These are phyloP conservation scores for Castanopsis chinensis DNA, from an alignment of 306 rosid genomes.

Conservation along the genomic window DNA sequence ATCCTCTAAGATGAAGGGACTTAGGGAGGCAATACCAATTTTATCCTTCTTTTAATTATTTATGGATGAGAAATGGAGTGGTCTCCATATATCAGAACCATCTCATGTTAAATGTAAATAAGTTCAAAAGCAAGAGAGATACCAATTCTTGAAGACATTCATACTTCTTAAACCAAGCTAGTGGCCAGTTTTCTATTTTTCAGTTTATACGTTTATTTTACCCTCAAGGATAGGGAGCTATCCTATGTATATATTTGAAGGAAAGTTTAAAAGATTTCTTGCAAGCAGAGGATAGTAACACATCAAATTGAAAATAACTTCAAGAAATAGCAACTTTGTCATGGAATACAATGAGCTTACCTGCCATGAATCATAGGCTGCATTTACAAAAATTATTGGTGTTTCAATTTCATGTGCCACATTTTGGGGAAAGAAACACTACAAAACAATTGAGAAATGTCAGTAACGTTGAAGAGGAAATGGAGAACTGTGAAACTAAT, in stretches of 20 bases:
- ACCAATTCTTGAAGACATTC: neutral
- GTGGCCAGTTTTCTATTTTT: neutral
- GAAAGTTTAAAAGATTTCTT: neutral
- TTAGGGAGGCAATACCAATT: too few species aligned
- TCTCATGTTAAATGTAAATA: neutral
- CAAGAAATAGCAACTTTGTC: slow-evolving; percentile 3
- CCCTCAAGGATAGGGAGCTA: neutral
- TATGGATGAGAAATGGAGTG: too few species aligned
- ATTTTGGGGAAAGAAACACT: slow-evolving; percentile 96
- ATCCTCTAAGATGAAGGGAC: neutral
- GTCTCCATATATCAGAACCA: too few species aligned
- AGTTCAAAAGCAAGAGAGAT: neutral
- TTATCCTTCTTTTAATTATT: too few species aligned
- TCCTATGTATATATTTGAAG: neutral
- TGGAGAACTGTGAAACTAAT: slow-evolving; percentile 2
- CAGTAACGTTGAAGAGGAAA: slow-evolving; percentile 15
- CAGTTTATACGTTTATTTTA: neutral
- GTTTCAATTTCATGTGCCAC: slow-evolving; percentile 57
- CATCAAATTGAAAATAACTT: neutral
- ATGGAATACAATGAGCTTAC: slow-evolving; percentile 42
- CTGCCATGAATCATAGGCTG: slow-evolving; percentile 99
- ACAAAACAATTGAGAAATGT: slow-evolving; percentile 26
- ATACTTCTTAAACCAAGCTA: neutral
- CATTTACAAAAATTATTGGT: slow-evolving; percentile 74
- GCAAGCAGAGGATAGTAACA: neutral